These are phyloP conservation scores for Hymenoscyphus albidus DNA, from an alignment of 2,329 filamentous ascomycete genomes.

Conservation along the genomic window DNA sequence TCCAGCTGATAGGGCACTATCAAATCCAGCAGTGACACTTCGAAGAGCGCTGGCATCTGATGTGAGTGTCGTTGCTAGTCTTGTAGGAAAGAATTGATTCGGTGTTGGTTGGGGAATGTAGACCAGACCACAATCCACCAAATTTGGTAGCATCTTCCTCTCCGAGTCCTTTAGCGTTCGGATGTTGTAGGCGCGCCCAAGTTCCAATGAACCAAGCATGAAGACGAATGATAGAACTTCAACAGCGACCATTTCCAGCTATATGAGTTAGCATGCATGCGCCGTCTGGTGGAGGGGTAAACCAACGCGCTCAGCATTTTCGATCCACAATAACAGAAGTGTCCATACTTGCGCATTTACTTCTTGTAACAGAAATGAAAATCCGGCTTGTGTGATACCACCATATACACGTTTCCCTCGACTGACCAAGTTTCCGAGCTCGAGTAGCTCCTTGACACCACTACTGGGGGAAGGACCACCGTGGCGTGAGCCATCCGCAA, in stretches of 20 bases:
- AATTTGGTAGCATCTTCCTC: conserved; percentile 81
- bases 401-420: conserved; percentile 46
- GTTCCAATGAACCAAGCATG: conserved; percentile 86
- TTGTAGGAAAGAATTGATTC: conserved; percentile 78
- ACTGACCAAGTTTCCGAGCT: conserved; percentile 77
- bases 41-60: conserved; percentile 66
- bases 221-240: conserved; percentile 97
- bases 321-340: conserved; percentile 86
- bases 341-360: conserved; percentile 98
- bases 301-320: conserved; percentile 64
- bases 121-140: conserved; percentile 89
- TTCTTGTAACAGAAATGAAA: conserved; percentile 91
- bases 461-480: conserved; percentile 57
- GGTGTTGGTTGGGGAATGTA: conserved; percentile 61
- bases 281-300: not conserved
- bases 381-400: conserved; percentile 86
- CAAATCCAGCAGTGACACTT: conserved; percentile 64
- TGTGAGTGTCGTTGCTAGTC: conserved; percentile 89
- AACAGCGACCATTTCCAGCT: conserved; percentile 71
- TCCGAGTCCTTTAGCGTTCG: conserved; percentile 77
- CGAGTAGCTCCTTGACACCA: conserved; percentile 79
- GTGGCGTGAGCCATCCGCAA: conserved; percentile 50
- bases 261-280: conserved; percentile 17
- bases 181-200: conserved; percentile 88
- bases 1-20: conserved; percentile 55